phyloP scores from a whole-genome alignment of 345 rosid species.

The Syzygium aromaticum region DNA sequence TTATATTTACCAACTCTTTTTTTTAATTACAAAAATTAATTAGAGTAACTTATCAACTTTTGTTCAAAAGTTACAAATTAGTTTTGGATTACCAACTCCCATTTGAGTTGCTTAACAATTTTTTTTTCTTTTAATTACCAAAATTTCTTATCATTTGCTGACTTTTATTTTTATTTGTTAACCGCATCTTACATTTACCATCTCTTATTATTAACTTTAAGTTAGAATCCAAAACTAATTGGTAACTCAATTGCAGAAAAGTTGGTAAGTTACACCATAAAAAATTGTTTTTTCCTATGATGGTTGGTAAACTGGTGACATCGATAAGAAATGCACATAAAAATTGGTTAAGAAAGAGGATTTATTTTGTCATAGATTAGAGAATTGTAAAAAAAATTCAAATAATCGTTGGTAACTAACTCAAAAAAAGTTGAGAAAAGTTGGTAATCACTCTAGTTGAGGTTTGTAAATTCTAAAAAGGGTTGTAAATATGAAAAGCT shows the following conservation, averaged over 20 bases:
- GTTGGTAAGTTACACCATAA: not conserved
- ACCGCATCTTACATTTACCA: not conserved
- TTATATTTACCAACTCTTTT: not conserved
- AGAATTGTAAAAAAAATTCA: no score
- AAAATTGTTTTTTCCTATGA: no score
- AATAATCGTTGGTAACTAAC: no score
- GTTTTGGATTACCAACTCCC: not conserved
- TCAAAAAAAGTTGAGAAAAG: no score
- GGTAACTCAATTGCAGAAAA: not conserved
- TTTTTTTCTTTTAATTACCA: not conserved
- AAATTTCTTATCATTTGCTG: not conserved
- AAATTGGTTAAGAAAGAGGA: no score
- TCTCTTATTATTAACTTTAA: not conserved
- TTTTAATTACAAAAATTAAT: not conserved
- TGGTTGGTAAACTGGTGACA: no score
- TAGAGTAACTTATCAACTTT: not conserved
- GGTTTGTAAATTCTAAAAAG: no score
- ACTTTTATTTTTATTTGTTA: not conserved
- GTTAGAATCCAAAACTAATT: not conserved
- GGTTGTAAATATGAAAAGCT: no score
- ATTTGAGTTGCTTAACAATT: not conserved
- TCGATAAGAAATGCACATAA: no score
- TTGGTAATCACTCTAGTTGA: no score
- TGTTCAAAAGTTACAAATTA: not conserved
- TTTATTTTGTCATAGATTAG: no score